phyloP scores from a whole-genome alignment of 1,284 basidiomycete species.

The Acaromyces ingoldii region DNA sequence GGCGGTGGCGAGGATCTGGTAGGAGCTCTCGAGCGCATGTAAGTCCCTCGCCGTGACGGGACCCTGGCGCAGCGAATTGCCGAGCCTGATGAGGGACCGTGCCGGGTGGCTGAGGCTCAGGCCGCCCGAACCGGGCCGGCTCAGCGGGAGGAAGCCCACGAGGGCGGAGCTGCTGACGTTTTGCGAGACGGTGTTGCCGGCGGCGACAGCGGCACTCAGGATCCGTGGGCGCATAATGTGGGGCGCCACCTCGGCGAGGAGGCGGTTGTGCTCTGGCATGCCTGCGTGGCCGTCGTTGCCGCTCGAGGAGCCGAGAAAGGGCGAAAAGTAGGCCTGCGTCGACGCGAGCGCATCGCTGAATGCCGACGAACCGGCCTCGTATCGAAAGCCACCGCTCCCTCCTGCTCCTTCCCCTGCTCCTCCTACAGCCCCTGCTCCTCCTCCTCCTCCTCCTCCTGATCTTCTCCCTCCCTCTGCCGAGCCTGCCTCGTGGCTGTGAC shows the following conservation, averaged over 20 bases:
- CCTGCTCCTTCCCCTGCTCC: neutral
- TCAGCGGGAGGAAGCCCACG: conserved; percentile 22
- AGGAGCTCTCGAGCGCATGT: conserved; percentile 42
- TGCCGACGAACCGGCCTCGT: neutral
- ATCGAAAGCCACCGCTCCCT: neutral
- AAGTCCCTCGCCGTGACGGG: conserved; percentile 39
- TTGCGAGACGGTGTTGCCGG: conserved; percentile 4
- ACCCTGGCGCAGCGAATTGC: conserved; percentile 35
- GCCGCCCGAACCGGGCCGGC: conserved; percentile 26
- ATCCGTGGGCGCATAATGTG: conserved; percentile 48
- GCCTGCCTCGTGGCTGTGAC: too few species aligned
- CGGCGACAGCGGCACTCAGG: conserved; percentile 39
- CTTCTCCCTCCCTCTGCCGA: too few species aligned
- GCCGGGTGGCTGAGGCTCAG: conserved; percentile 42
- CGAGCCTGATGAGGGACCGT: conserved; percentile 41
- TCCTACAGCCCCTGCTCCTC: too few species aligned
- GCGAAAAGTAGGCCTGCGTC: conserved; percentile 6
- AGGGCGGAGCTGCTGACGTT: conserved; percentile 28
- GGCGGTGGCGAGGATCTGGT: conserved; percentile 36
- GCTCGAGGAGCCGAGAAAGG: too few species aligned
- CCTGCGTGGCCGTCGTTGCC: neutral
- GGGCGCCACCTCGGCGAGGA: conserved; percentile 49
- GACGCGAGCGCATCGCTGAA: conserved; percentile 3
- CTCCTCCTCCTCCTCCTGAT: too few species aligned
- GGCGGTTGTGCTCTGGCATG: conserved; percentile 11